Base-by-base conservation (phyloP, 2,329 filamentous ascomycete genomes). In the Fusarium robinianum region DNA sequence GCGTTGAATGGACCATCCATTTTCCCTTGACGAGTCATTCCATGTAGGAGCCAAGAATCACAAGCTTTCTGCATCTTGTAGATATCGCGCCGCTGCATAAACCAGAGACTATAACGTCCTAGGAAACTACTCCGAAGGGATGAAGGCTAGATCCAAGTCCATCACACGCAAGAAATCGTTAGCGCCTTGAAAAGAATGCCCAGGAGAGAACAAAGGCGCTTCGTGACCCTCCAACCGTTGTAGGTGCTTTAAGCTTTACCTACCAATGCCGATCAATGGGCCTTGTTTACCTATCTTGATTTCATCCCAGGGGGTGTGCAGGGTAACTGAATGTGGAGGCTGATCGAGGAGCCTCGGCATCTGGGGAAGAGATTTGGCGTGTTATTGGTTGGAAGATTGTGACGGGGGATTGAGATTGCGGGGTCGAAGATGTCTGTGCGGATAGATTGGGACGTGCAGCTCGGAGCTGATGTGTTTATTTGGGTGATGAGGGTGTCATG, bases 341-440 rank as follows among this genome's bases (percentile, higher is more conserved):
- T 19, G 18, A 37, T 31, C 27, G 31, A 40, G 10, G 27, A 52
- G 51, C 51, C 51, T 54, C 51, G 51, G 51, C 25, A 54, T 55
- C 51, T 51, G 45, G 49, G 38, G 27, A 19, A 14, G 35, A 31
- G 40, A 37, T 55, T 22, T 16, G 32, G 19, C 38, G 15, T 18
- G 22, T 44, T 25, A 54, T 54, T 54, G 51, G 51, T 18, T 14
- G 14, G 10, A 16, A 9, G 25, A 19, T 8, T 10, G 18, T 16
- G 24, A 41, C 12, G 43, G 41, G 24, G 23, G 25, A 40, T 19
- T 35, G 43, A 49, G 49, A 24, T 5, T 48, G 51, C 51, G 51
- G 51, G 51, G 51, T 29, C 8, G 12, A 35, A 39, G 39, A 32
- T 24, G 42, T 51, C 37, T 41, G 32, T 49, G 34, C 17, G 40